A percentile compares a stretch with the other conserved stretches of the same genome.
phyloP scores from a whole-genome alignment of 768 basidiomycete species.

The Podaxis sp. region DNA sequence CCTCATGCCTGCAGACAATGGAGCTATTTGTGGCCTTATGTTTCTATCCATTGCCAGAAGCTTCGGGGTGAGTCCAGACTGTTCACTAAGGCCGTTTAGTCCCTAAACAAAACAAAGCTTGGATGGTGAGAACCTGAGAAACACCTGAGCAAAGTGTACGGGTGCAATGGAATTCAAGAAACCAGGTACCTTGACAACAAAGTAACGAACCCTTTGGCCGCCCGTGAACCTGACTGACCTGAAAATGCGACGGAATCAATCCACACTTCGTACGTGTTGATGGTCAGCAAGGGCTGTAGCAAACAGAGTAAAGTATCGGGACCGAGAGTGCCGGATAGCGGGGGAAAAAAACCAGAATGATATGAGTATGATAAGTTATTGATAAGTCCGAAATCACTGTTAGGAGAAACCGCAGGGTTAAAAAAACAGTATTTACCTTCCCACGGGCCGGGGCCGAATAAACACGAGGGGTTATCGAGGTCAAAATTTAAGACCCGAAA shows the following conservation, averaged over 20 bases:
- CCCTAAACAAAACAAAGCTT: no score
- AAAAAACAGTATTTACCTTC: not conserved
- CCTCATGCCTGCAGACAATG: not conserved
- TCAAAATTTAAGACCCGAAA: not conserved
- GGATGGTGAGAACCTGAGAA: no score
- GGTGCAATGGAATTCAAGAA: not conserved
- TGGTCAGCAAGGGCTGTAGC: not conserved
- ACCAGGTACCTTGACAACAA: not conserved
- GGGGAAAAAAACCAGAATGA: not conserved
- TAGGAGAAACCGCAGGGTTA: not conserved
- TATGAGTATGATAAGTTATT: not conserved
- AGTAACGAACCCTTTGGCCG: not conserved
- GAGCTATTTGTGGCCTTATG: not conserved
- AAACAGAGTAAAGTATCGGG: not conserved
- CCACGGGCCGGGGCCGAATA: not conserved
- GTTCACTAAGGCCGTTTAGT: no score
- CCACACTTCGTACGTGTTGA: not conserved
- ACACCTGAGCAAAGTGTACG: no score
- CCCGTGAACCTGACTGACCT: not conserved
- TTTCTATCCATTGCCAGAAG: not conserved
- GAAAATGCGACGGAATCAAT: not conserved
- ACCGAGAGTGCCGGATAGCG: not conserved
- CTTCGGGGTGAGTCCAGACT: not conserved
- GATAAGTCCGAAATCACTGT: not conserved
- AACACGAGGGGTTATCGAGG: constrained; percentile 1